These are phyloP conservation scores for Solanum lycopersicoides DNA, from an alignment of 257 asterid species.

Conservation along the genomic window DNA sequence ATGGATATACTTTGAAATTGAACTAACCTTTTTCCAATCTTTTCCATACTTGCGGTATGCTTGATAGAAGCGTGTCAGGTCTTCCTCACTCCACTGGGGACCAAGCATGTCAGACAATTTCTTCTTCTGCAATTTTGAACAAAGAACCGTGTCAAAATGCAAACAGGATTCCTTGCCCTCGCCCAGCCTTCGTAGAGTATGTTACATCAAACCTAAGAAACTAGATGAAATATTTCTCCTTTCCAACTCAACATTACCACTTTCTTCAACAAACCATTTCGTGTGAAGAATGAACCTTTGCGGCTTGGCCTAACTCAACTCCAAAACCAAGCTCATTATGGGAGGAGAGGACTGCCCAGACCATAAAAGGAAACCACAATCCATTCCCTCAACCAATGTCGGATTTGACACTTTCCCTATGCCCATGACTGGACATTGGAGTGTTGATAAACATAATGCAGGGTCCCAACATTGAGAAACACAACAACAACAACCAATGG, in stretches of 20 bases:
- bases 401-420: neutral
- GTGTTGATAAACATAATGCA: neutral
- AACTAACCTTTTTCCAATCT: conserved; percentile 89
- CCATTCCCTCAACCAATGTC: neutral
- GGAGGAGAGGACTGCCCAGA: neutral
- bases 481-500: neutral
- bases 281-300: neutral
- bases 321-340: neutral
- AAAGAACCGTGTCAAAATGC: neutral
- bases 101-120: conserved; percentile 72
- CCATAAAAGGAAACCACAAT: neutral
- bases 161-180: neutral
- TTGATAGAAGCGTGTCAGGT: conserved; percentile 71
- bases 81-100: conserved; percentile 74
- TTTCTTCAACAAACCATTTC: neutral
- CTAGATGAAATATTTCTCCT: neutral
- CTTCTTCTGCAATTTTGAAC: conserved; percentile 54
- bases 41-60: conserved; percentile 73
- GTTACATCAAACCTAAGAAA: neutral
- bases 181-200: neutral
- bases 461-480: neutral
- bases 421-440: neutral
- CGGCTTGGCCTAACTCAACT: neutral
- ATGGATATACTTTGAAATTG: neutral
- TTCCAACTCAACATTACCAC: neutral